These are phyloP conservation scores for Trichothecium roseum DNA, from an alignment of 2,329 filamentous ascomycete genomes.

Conservation along the genomic window DNA sequence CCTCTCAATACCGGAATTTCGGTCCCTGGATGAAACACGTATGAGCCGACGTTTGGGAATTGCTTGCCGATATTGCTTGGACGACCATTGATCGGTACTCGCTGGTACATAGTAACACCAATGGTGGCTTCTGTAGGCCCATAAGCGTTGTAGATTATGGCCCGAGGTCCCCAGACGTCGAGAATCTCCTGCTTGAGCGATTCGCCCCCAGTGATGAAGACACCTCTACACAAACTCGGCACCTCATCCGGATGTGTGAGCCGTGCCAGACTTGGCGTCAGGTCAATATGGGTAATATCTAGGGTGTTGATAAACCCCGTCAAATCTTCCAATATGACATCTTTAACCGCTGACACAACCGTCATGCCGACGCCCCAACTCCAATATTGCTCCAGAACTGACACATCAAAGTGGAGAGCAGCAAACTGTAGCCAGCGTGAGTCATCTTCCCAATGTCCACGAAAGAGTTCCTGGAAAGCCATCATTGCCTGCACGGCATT, in stretches of 20 bases:
- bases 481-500: constrained; percentile 86
- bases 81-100: constrained; percentile 66
- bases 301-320: constrained; percentile 60
- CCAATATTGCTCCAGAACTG: constrained; percentile 90
- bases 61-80: constrained; percentile 81
- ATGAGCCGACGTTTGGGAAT: constrained; percentile 81
- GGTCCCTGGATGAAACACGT: constrained; percentile 61
- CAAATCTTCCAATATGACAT: constrained; percentile 78
- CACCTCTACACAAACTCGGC: constrained; percentile 66
- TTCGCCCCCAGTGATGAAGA: constrained; percentile 91
- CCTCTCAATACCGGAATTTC: constrained; percentile 65
- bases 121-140: constrained; percentile 91
- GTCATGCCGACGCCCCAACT: constrained; percentile 87
- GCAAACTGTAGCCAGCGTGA: constrained; percentile 90
- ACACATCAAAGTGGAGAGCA: constrained; percentile 90
- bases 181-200: constrained; percentile 82
- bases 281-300: constrained; percentile 78
- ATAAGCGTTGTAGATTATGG: constrained; percentile 85
- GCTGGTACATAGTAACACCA: constrained; percentile 80
- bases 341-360: constrained; percentile 70
- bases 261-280: constrained; percentile 79
- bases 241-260: constrained; percentile 71
- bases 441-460: constrained; percentile 57
- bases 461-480: constrained; percentile 71
- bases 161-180: constrained; percentile 69